Percentiles rank a stretch among this genome's conserved stretches.
Evolutionary conservation across 139 green algal species (phyloP).

Genomic region (Spirogloea muscicola): DNA sequence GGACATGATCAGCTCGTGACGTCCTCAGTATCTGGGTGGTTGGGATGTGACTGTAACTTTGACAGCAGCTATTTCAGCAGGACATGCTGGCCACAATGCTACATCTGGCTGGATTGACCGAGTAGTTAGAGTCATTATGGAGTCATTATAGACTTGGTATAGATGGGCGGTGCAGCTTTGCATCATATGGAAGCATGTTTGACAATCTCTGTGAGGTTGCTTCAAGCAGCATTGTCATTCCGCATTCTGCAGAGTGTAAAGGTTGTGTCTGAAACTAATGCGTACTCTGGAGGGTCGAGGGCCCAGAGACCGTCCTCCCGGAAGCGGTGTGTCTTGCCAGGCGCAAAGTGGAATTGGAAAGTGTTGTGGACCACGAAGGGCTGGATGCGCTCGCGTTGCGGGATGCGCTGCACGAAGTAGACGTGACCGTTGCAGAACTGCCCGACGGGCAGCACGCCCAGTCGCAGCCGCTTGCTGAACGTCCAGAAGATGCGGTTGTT

Average conservation of each 20-base stretch:
- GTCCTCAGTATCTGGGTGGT: neutral
- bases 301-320: slow-evolving; percentile 32
- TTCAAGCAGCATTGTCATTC: neutral
- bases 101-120: too few relatives aligned
- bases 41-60: neutral
- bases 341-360: slow-evolving; percentile 28
- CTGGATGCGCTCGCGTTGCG: neutral
- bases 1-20: neutral
- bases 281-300: slow-evolving; percentile 18
- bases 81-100: neutral
- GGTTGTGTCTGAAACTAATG: neutral
- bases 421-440: slow-evolving; percentile 36
- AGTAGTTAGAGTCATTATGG: too few relatives aligned
- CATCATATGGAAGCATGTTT: neutral
- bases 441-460: slow-evolving; percentile 17
- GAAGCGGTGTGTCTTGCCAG: slow-evolving; percentile 34
- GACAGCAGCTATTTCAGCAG: neutral
- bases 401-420: slow-evolving; percentile 34
- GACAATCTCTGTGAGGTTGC: neutral
- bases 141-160: too few relatives aligned
- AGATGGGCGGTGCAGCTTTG: neutral
- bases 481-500: slow-evolving; percentile 25
- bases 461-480: neutral
- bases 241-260: neutral
- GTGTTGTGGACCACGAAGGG: slow-evolving; percentile 42